Evolutionary conservation across 192 early-diverging fungal genomes (phyloP).

Genomic region (Mortierella claussenii): DNA sequence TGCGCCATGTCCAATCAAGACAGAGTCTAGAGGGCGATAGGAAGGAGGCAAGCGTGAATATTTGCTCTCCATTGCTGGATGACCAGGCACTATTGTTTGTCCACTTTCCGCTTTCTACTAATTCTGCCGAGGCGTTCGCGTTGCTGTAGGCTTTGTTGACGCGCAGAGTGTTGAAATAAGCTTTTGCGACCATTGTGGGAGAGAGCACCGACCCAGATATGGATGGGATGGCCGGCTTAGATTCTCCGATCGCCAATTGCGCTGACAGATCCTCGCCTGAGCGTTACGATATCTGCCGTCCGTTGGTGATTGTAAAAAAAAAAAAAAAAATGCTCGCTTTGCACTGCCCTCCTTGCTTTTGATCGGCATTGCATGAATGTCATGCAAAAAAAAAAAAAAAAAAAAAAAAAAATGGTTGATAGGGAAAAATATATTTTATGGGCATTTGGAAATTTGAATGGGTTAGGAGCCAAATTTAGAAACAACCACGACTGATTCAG

Average conservation of each 20-base stretch:
- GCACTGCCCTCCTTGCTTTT: too few relatives aligned
- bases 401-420: too few relatives aligned
- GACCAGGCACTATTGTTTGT: too few relatives aligned
- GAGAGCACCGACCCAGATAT: conserved; percentile 1
- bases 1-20: conserved; percentile 74
- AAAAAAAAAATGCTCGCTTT: too few relatives aligned
- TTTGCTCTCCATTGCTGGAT: not conserved
- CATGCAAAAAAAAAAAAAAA: too few relatives aligned
- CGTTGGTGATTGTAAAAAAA: too few relatives aligned
- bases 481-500: conserved; percentile 69
- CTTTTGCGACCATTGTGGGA: not conserved
- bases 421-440: not conserved
- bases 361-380: not conserved
- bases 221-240: conserved; percentile 17
- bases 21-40: conserved; percentile 60
- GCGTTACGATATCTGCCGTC: too few relatives aligned
- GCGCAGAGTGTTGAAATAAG: too few relatives aligned
- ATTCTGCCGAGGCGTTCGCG: too few relatives aligned
- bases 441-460: not conserved
- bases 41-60: not conserved
- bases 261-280: conserved; percentile 42
- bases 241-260: conserved; percentile 9
- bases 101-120: too few relatives aligned
- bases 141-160: too few relatives aligned
- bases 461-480: conserved; percentile 72